Base-by-base conservation (phyloP, 768 basidiomycete species). In the Dictyophora rubrovolvata region DNA sequence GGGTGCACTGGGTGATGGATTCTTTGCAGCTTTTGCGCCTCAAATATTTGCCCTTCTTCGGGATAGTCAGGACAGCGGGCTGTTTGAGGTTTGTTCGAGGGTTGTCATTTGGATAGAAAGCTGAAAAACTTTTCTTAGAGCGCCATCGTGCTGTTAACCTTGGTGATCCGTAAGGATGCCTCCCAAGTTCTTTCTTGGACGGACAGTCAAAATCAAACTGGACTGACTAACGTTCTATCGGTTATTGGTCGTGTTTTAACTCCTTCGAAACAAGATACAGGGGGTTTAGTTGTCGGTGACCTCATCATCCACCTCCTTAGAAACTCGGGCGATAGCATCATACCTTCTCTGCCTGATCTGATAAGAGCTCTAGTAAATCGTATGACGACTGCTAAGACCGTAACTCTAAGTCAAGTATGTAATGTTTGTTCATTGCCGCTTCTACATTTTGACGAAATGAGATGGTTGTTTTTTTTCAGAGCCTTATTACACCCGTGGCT, bases 271-370 rank as follows among this genome's bases (percentile, higher is more conserved):
- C 89, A 93, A 62, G 96, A 99, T 70, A 87, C 93, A 0, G 93
- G 89, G 46, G 95, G 94, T 10, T 79, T 98, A 20, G 87, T 89
- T 55, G 87, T 97, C 51, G 96, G 96, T 18, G 95, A 98, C 67
- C 77, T 99, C 48, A 89, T 99, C 67, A 89, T 98, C 63, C 93
- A 97, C 65, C 75, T 98, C 22, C 76, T 99, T 53, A 80, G 95
- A 22, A 84, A 82, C 62, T 89, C 90, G 0, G 91, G 91, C 12
- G 82, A 85, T 12, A 75, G 84, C 1, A 80, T 98, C 18, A 76
- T 89, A 0, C 86, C 93, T 1, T 89, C 93, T 6, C 79, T 98
- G 17, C 91, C 93, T 1, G 85, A 92, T 62, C 78, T 99, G 16
- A 74, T 97, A 48, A 83, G 84, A 57, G 92, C 91, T 1, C 86